These are phyloP conservation scores for Jatropha curcas DNA, from an alignment of 345 rosid species.

Conservation along the genomic window DNA sequence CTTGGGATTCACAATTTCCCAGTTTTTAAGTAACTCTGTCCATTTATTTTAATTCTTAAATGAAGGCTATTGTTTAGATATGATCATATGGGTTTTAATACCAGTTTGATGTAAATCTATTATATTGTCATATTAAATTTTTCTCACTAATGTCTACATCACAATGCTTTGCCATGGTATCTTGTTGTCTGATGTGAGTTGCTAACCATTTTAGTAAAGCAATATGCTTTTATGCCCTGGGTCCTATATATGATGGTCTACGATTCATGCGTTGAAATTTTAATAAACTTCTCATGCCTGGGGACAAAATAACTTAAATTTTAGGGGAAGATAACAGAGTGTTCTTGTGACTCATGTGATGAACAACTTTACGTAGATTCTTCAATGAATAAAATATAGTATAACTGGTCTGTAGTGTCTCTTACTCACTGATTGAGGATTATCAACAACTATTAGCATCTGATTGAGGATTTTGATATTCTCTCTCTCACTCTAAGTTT, in stretches of 20 bases:
- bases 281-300: neutral
- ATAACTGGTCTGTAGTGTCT: neutral
- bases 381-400: neutral
- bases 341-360: neutral
- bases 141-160: too few species aligned
- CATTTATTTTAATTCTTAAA: neutral
- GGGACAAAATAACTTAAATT: neutral
- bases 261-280: neutral
- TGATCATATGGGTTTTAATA: neutral
- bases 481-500: neutral
- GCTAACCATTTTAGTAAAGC: neutral
- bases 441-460: neutral
- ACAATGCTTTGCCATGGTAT: neutral
- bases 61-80: neutral
- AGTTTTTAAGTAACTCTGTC: neutral
- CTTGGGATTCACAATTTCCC: neutral
- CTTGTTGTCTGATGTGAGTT: neutral
- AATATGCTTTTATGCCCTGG: neutral
- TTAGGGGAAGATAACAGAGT: neutral
- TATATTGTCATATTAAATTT: neutral
- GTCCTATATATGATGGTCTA: neutral
- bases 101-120: neutral
- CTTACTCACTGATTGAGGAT: neutral
- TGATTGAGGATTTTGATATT: neutral
- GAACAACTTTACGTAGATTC: neutral